These are phyloP conservation scores for Fusarium dlaminii DNA, from an alignment of 2,329 filamentous ascomycete genomes.

Conservation along the genomic window DNA sequence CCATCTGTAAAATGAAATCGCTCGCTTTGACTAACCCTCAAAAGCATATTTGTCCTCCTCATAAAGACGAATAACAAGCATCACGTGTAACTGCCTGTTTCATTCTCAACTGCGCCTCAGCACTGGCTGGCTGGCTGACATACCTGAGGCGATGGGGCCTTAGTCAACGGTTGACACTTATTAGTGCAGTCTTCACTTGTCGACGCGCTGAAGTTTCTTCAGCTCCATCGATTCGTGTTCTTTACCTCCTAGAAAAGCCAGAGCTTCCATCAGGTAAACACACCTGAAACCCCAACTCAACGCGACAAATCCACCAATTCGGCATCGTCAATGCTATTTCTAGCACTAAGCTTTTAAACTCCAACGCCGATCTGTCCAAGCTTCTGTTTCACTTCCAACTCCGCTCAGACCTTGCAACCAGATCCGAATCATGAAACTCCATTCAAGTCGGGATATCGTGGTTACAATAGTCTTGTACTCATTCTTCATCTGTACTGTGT, in stretches of 20 bases:
- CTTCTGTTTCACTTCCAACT: conserved; percentile 13
- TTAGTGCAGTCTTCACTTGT: neutral
- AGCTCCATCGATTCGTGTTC: neutral
- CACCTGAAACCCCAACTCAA: neutral
- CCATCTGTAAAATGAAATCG: neutral
- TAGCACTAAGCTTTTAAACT: neutral
- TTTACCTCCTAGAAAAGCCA: neutral
- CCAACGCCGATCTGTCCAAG: neutral
- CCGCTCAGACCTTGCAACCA: neutral
- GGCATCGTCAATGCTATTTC: neutral
- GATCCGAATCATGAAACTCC: conserved; percentile 3
- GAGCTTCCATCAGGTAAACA: neutral
- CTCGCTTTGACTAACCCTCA: neutral
- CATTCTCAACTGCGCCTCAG: neutral
- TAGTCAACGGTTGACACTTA: neutral
- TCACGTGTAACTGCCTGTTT: neutral
- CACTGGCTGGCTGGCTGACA: neutral
- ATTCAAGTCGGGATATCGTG: conserved; percentile 2
- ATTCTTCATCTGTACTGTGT: conserved; percentile 2
- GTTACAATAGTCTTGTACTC: neutral
- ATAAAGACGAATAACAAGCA: neutral
- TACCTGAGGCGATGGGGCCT: neutral
- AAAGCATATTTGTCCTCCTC: too few relatives aligned
- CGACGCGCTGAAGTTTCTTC: neutral
- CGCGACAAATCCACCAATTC: neutral